Evolutionary conservation across 805 yeast species (phyloP), one percentile per base, ranked within the genome.

Genomic region (Monosporozyma servazzii): DNA sequence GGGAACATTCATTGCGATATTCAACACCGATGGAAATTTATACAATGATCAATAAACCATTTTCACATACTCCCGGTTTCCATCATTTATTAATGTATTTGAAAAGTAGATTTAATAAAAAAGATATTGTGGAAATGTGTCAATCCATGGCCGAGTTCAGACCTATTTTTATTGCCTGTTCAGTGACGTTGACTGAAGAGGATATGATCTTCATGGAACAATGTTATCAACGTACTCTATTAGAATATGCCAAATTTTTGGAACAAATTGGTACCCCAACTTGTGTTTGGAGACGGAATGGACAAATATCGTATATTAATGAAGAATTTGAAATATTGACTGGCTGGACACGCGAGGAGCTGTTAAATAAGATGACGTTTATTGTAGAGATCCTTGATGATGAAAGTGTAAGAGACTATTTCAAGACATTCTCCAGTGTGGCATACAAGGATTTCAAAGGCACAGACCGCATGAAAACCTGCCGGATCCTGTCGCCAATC

Each of bases 171-270:
- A 88, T 90, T 59, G 96, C 97, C 3, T 86, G 95, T 60, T 87
- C 95, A 40, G 86, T 87, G 60, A 82, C 93, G 5, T 70, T 91
- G 37, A 87, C 90, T 52, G 96, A 88, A 59, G 95, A 87, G 42
- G 99, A 91, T 66, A 74, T 90, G 67, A 86, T 91, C 2, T 91
- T 91, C 63, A 88, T 93, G 85, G 99, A 91, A 64, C 95, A 91
- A 70, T 87, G 96, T 59, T 91, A 90, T 70, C 98, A 91, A 67
- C 73, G 99, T 45, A 89, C 98, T 0, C 71, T 91, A 37, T 71
- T 91, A 44, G 96, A 95, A 54, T 91, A 89, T 65, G 90, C 88
- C 54, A 86, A 84, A 65, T 86, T 87, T 64, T 85, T 93, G 40
- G 76, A 81, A 21, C 81, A 86, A 20, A 81, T 88, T 33, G 97